Base-by-base conservation (phyloP, 2,329 filamentous ascomycete genomes). In the Colletotrichum lupini region DNA sequence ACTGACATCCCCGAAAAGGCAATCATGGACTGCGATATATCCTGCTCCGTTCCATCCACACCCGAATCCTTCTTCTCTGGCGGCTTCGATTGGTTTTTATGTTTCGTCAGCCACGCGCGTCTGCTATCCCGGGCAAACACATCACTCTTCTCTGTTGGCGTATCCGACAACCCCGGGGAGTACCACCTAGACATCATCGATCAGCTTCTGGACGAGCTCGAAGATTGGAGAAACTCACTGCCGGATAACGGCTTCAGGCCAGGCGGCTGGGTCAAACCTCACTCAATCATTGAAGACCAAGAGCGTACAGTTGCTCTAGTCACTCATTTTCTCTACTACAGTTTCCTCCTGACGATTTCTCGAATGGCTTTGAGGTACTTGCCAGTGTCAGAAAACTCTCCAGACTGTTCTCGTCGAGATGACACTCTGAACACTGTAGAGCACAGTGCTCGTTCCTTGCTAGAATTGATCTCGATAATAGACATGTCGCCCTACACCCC, bases 1-100 rank as follows among this genome's bases (percentile, higher is more conserved):
- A 79, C 59, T 80, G 77, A 4, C 75, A 76, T 32, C 76, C 78
- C 14, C 6, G n/a, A 26, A 30, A 53, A 83, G 81, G 72, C 79
- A 1, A 77, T 85, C 42, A 68, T 76, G n/a, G 83, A 84, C 68
- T 78, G 76, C 5, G 83, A 85, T 59, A 81, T 85, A 62, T 80
- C 80, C 14, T 82, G 78, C 59, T 77, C 79, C 0, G 78, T 85
- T 22, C 82, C 82, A 4, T 57, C 74, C 14, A 72, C 77, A 16
- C 81, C 81, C 1, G 81, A 82, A 42, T 76, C 82, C 5, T 35
- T 76, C 5, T 77, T 83, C 56, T 59, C 58, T 69, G 78, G 76
- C 22, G 77, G 75, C 5, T 82, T 80, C 60, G 79, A 84, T 74
- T 84, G 81, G 80, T 80, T 84, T 32, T 60, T 81, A 1, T 72